Conservation (phyloP, 257 asterid species). For the Fraxinus pennsylvanica region DNA sequence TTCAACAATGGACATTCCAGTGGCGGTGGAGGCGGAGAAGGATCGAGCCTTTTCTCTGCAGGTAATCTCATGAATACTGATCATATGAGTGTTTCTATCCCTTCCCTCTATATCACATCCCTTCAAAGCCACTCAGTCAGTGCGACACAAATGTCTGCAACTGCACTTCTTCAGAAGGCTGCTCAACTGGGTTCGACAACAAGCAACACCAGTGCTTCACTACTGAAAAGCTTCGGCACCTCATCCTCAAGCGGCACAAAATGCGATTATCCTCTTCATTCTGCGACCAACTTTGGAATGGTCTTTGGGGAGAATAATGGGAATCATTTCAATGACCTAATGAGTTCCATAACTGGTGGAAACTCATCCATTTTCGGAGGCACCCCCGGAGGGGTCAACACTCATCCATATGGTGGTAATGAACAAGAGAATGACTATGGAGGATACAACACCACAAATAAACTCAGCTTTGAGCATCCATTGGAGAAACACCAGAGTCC, state of each 20-base stretch:
- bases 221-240: slow-evolving; percentile 51
- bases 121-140: slow-evolving; percentile 17
- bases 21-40: slow-evolving; percentile 38
- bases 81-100: slow-evolving; percentile 52
- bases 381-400: slow-evolving; percentile 11
- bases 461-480: slow-evolving; percentile 18
- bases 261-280: slow-evolving; percentile 23
- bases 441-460: slow-evolving; percentile 22
- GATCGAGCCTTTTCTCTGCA: slow-evolving; percentile 50
- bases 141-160: slow-evolving; percentile 66
- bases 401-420: slow-evolving; percentile 16
- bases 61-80: slow-evolving; percentile 34
- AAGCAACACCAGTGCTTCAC: slow-evolving; percentile 39
- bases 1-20: slow-evolving; percentile 28
- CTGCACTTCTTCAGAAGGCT: slow-evolving; percentile 81
- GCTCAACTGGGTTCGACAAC: slow-evolving; percentile 67
- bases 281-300: slow-evolving; percentile 33
- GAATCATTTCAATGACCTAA: slow-evolving; percentile 44
- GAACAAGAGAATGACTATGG: slow-evolving; percentile 37
- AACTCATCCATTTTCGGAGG: slow-evolving; percentile 34
- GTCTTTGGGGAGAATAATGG: slow-evolving; percentile 25
- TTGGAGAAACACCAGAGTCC: slow-evolving; percentile 6
- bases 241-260: slow-evolving; percentile 28
- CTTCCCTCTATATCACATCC: slow-evolving; percentile 60
- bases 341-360: slow-evolving; percentile 31